Evolutionary conservation across 2,329 filamentous ascomycete genomes (phyloP), one percentile per base, ranked within the genome.

Genomic region (Fulvia fulva): DNA sequence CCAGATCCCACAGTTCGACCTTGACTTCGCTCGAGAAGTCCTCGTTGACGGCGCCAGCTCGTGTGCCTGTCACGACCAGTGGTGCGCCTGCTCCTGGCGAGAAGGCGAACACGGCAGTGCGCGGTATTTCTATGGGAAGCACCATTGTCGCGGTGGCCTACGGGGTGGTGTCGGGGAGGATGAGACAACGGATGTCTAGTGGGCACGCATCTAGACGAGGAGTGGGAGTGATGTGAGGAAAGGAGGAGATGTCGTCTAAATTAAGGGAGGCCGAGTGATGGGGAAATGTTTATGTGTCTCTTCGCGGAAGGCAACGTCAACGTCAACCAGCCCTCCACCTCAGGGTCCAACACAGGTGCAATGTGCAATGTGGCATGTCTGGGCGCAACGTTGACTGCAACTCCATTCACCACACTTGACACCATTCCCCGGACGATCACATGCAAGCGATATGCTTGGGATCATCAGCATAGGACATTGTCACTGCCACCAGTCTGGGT

Each of bases 11-110:
- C 61, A 99, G 82, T 80, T 99, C 94, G 58, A 99, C 80, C 78
- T 93, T 93, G 64, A 91, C 97, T 75, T 97, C 92, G 75, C 94
- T 94, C 26, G 94, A 97, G 77, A 99, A 99, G 76, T 97, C 92
- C 68, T 90, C 92, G 76, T 96, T 91, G 44, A 99, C 91, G 68
- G 94, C 94, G 63, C 94, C 94, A 61, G 94, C 92, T 68, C 92
- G 87, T 49, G 94, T 99, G 69, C 94, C 94, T 26, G 94, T 99
- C 60, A 91, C 93, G 64, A 99, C 81, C 67, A 96, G 81, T 68
- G 93, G 91, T 67, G 87, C 85, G 41, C 84, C 83, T 52, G 90
- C 79, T 68, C 87, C 89, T 25, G 92, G 89, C 67, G 91, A 96
- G 93, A 94, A 99, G 72, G 94, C 91, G 76, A 99, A 99, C 70